phyloP scores from a whole-genome alignment of 768 basidiomycete species.

The Pulveroboletus ravenelii region DNA sequence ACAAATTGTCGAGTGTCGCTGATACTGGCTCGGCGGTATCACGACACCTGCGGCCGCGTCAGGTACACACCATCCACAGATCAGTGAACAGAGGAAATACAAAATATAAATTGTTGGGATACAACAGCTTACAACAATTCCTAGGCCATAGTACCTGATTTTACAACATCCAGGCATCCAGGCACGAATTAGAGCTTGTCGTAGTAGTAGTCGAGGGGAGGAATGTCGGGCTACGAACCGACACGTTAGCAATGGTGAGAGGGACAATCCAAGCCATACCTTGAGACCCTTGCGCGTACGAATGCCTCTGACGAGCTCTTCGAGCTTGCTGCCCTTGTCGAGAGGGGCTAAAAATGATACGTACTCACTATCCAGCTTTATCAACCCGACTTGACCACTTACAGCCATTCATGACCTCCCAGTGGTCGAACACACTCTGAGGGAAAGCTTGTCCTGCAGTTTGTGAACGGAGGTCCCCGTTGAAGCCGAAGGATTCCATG shows the following conservation, averaged over 20 bases:
- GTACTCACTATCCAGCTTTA: not conserved
- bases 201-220: constrained; percentile 84
- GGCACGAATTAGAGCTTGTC: constrained; percentile 69
- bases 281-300: constrained; percentile 95
- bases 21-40: not conserved
- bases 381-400: constrained; percentile 29
- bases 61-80: not conserved
- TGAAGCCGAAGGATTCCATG: constrained; percentile 95
- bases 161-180: constrained; percentile 3
- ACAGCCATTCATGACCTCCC: constrained; percentile 83
- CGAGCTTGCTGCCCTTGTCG: constrained; percentile 90
- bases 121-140: constrained; percentile 18
- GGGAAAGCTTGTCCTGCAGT: constrained; percentile 99
- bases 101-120: constrained; percentile 13
- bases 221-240: constrained; percentile 70
- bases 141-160: constrained; percentile 3
- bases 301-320: constrained; percentile 76
- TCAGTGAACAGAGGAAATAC: constrained; percentile 6
- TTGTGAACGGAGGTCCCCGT: constrained; percentile 86
- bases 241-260: constrained; percentile 7
- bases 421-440: constrained; percentile 90
- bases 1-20: not conserved
- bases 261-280: constrained; percentile 35
- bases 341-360: constrained; percentile 46
- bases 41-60: too few relatives aligned